Evolutionary conservation across 768 basidiomycete species (phyloP).

Genomic region (Boletus reticulatus): DNA sequence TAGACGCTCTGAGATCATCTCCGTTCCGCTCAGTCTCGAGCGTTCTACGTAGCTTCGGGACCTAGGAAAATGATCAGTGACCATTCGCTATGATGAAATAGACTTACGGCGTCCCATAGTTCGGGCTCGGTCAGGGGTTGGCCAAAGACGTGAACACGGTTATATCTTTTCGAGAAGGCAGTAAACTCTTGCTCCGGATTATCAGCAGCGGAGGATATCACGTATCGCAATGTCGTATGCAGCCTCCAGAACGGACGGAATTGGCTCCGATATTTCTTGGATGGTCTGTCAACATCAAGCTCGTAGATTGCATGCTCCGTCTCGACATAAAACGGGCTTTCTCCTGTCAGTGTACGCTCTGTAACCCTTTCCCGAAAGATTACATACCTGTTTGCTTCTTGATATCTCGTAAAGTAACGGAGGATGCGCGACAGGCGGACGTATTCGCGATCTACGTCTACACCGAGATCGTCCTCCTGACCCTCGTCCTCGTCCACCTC

Average conservation of each 20-base stretch:
- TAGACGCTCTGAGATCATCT: conserved; percentile 21
- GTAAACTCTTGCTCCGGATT: conserved; percentile 30
- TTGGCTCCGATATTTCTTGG: conserved; percentile 38
- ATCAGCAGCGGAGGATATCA: conserved; percentile 32
- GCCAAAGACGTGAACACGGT: conserved; percentile 13
- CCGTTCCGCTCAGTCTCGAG: conserved; percentile 23
- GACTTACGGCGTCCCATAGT: conserved; percentile 28
- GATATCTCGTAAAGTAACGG: conserved; percentile 51
- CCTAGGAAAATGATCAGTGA: conserved; percentile 11
- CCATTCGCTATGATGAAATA: background rate
- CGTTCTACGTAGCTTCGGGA: conserved; percentile 14
- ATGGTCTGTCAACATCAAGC: conserved; percentile 40
- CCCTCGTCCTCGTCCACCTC: conserved; percentile 61
- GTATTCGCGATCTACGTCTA: conserved; percentile 34
- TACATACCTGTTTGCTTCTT: conserved; percentile 48
- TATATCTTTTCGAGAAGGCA: conserved; percentile 37
- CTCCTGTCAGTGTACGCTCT: background rate
- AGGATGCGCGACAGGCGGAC: conserved; percentile 49
- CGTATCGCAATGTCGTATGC: conserved; percentile 49
- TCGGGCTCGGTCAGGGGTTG: conserved; percentile 21
- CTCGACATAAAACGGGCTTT: conserved; percentile 64
- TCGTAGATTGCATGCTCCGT: conserved; percentile 65
- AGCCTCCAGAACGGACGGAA: conserved; percentile 51
- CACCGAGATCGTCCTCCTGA: conserved; percentile 48
- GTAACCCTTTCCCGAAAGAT: background rate